Evolutionary conservation across 108 stramenopile genomes (phyloP).

Genomic region (Cylindrotheca fusiformis): DNA sequence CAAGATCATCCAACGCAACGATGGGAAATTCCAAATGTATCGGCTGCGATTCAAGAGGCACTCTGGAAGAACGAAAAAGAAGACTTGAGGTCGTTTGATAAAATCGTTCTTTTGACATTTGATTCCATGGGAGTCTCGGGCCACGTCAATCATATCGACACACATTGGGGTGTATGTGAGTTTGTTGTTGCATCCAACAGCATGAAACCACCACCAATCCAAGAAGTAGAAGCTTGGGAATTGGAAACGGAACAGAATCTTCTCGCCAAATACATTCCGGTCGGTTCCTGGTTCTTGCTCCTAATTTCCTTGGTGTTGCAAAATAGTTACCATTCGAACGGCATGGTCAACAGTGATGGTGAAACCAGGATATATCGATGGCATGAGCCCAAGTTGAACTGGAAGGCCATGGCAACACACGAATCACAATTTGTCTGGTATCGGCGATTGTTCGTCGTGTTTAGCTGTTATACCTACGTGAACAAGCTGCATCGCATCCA

Average conservation of each 20-base stretch:
- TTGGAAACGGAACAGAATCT: constrained; percentile 43
- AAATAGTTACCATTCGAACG: neutral
- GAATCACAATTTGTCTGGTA: constrained; percentile 88
- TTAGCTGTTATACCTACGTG: constrained; percentile 77
- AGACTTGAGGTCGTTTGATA: constrained; percentile 3
- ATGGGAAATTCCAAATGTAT: constrained; percentile 20
- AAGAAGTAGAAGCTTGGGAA: constrained; percentile 30
- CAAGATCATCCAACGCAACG: constrained; percentile 36
- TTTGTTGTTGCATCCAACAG: constrained; percentile 11
- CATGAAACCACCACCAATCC: neutral
- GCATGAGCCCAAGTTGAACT: constrained; percentile 49
- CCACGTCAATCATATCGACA: constrained; percentile 82
- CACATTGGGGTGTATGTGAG: constrained; percentile 49
- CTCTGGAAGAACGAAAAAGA: constrained; percentile 2
- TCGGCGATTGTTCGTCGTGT: constrained; percentile 75
- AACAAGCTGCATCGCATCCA: constrained; percentile 46
- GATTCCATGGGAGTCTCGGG: constrained; percentile 72
- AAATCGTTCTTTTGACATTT: constrained; percentile 59
- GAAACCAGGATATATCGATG: constrained; percentile 18
- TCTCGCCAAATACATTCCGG: constrained; percentile 44
- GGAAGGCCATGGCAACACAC: constrained; percentile 80
- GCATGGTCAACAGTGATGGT: neutral
- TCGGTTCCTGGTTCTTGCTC: constrained; percentile 38
- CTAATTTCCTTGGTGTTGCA: constrained; percentile 25
- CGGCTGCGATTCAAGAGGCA: constrained; percentile 10